Evolutionary conservation across 768 basidiomycete species (phyloP), one percentile per base, ranked within the genome.

Genomic region (Tricholoma bakamatsutake): DNA sequence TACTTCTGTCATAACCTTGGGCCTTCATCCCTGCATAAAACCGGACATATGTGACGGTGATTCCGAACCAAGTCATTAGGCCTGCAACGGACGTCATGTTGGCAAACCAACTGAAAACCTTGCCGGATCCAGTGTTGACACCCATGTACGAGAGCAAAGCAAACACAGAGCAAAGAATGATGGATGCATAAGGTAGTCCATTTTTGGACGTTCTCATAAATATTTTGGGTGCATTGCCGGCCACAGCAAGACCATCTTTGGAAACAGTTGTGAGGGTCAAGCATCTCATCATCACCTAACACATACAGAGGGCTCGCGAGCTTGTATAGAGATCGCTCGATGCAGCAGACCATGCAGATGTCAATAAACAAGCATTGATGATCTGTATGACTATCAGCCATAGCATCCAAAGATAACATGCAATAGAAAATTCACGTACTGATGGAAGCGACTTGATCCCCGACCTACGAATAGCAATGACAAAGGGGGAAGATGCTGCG

Each of bases 321-420:
- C 87, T 87, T 3, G 92, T 94, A 73, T 93, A 96, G 46, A 97
- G 68, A 67, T 96, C 93, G 67, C 87, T 89, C 21, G 86, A 87
- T 5, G 90, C 91, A 33, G 94, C 93, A 24, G 93, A 96, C 87
- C 90, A 94, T 5, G 94, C 93, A 2, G 93, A 91, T 37, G 88
- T 91, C 59, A 98, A 71, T 12, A 96, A 76, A 67, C 82, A 84
- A 3, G 87, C 89, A 64, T 91, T 93, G 66, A 92, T 90, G 37
- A 91, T 74, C 85, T 88, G 45, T 18, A 30, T 2, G 12, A 46
- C 30, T 18, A 43, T 45, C 3, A 47, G 52, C 30, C 27, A 45
- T 48, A 12, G 61, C 53, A n/a, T 55, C 40, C 17, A 27, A 24
- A 27, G 30, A 15, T 6, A 11, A 11, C 11, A 27, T 12, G 31